Percentiles rank a stretch among this genome's conserved stretches.
phyloP scores from a whole-genome alignment of 768 basidiomycete species.

The Mycena epipterygia region DNA sequence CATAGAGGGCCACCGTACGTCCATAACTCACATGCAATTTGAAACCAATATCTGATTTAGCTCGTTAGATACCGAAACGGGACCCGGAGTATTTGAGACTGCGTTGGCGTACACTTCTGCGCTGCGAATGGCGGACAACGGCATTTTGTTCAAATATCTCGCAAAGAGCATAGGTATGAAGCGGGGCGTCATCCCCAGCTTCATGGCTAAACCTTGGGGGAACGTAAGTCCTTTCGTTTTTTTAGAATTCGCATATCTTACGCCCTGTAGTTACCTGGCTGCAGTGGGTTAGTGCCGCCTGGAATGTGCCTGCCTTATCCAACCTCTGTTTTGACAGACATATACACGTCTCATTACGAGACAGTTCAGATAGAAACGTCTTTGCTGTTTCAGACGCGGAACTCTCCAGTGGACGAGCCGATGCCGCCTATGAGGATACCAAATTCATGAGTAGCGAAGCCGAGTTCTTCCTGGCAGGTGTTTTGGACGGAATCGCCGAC shows the following conservation, averaged over 20 bases:
- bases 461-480: conserved; percentile 95
- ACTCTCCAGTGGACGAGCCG: conserved; percentile 70
- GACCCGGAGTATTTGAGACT: conserved; percentile 90
- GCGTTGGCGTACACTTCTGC: conserved; percentile 89
- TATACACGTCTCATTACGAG: conserved; percentile 90
- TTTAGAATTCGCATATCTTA: conserved; percentile 5
- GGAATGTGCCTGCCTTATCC: conserved; percentile 5
- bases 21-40: neutral
- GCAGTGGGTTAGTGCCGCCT: conserved; percentile 78
- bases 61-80: conserved; percentile 89
- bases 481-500: conserved; percentile 91
- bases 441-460: conserved; percentile 85
- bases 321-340: conserved; percentile 64
- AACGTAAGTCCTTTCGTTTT: conserved; percentile 68
- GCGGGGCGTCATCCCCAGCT: conserved; percentile 90
- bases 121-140: conserved; percentile 90
- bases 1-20: conserved; percentile 89
- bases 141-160: conserved; percentile 91
- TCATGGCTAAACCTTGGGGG: conserved; percentile 99
- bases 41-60: conserved; percentile 9
- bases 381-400: conserved; percentile 82
- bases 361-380: conserved; percentile 76
- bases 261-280: conserved; percentile 84
- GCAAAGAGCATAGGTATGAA: conserved; percentile 95
- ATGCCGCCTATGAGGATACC: conserved; percentile 85